Evolutionary conservation across 805 yeast genomes (phyloP), one percentile per base, ranked within the genome.

Genomic region (Yarrowia sp.): DNA sequence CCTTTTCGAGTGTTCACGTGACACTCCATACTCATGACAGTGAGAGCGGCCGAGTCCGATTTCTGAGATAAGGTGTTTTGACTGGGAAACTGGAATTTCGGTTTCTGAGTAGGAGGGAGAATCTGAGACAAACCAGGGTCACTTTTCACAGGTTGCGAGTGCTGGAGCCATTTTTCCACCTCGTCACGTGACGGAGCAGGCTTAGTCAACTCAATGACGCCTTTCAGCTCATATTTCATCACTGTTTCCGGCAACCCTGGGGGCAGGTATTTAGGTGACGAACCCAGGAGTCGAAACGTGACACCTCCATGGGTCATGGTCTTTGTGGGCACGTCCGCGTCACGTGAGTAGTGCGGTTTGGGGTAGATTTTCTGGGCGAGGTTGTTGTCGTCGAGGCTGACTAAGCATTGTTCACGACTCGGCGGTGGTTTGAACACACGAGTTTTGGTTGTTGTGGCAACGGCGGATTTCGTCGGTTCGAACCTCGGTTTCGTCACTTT

Each of bases 251-350:
- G 38, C 14, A 9, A 15, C 9, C 44, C 53, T 3, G 43, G 5
- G 43, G 43, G 44, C 55, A 12, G 67, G 44, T 15, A 68, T 17
- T 15, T 64, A 13, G 2, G 71, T 75, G 60, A 71, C 20, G 56
- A 77, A 71, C 13, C 73, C 64, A 20, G 78, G 72, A 1, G 75
- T 72, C 17, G 76, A 74, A 39, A 83, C 69, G 61, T 79, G 40
- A 82, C 85, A 7, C 92, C 93, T 0, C 93, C 93, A 76, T 86
- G 87, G 0, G 84, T 76, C 67, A 88, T 83, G 0, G 94, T 87
- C 12, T 76, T 75, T 7, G 76, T 72, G 1, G 85, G 87, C 8
- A 83, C 78, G 71, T 91, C 93, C 0, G 79, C 81, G 0, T 92
- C 87, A n/a, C 42, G 58, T 15, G 50, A 39, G 14, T 64, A 61